These are phyloP conservation scores for Hymenoscyphus occultus DNA, from an alignment of 2,329 filamentous ascomycete genomes.

Conservation along the genomic window DNA sequence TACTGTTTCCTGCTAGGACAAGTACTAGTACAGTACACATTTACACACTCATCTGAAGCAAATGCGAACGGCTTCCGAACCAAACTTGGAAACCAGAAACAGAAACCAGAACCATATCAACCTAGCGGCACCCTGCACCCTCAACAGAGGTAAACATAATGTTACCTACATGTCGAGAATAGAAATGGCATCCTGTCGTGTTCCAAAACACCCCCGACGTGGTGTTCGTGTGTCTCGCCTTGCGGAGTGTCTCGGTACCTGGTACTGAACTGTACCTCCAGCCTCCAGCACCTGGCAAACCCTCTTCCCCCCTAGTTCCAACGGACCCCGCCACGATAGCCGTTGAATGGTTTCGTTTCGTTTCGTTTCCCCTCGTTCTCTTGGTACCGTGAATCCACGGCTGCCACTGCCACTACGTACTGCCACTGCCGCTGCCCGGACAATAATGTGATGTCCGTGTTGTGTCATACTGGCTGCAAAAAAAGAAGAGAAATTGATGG, in stretches of 20 bases:
- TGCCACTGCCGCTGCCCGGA: too few relatives aligned
- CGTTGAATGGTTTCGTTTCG: neutral
- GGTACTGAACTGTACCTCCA: too few relatives aligned
- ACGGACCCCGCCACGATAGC: neutral
- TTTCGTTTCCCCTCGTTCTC: neutral
- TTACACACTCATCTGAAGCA: neutral
- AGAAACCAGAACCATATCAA: neutral
- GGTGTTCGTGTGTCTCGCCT: neutral
- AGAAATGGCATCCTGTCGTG: neutral
- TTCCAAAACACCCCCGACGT: neutral
- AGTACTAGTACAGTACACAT: too few relatives aligned
- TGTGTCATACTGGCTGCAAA: too few relatives aligned
- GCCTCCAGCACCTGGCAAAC: neutral
- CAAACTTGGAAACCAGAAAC: neutral
- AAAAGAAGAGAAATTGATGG: too few relatives aligned
- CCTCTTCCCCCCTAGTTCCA: neutral
- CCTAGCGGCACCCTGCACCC: neutral
- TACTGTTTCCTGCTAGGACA: too few relatives aligned
- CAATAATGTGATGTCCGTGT: too few relatives aligned
- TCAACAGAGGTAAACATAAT: neutral
- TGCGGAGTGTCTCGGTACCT: neutral
- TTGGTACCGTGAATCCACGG: too few relatives aligned
- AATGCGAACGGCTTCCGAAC: neutral
- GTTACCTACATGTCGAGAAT: neutral
- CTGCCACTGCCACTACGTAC: too few relatives aligned